Percentiles rank a stretch among this genome's conserved stretches.
Conservation (phyloP, 2,329 filamentous ascomycete species). For the Pestalotiopsis sp. region DNA sequence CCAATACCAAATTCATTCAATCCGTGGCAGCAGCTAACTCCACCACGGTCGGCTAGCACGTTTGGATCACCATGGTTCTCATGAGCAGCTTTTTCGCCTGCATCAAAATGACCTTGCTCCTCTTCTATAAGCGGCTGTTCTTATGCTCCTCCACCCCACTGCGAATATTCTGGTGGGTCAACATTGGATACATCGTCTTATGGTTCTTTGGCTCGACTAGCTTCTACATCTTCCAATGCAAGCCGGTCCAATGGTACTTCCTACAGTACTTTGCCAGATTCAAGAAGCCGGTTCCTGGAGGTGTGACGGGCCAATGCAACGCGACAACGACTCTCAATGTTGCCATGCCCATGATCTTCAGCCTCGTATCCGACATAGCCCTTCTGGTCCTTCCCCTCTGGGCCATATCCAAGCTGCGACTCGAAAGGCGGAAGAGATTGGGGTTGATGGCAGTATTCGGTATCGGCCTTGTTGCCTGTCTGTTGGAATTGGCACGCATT, state of each 20-base stretch:
- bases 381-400: constrained; percentile 25
- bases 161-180: constrained; percentile 28
- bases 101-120: constrained; percentile 30
- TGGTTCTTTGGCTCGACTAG: constrained; percentile 28
- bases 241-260: constrained; percentile 28
- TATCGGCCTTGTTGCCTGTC: constrained; percentile 25
- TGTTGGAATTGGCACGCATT: constrained; percentile 26
- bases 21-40: not conserved
- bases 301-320: constrained; percentile 23
- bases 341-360: constrained; percentile 26
- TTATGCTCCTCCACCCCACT: constrained; percentile 22
- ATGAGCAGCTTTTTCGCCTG: constrained; percentile 27
- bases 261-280: constrained; percentile 23
- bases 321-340: constrained; percentile 26
- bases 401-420: constrained; percentile 25
- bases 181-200: constrained; percentile 25
- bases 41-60: constrained; percentile 20
- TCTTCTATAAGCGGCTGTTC: constrained; percentile 29
- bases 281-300: constrained; percentile 19
- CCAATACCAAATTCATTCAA: not conserved
- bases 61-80: constrained; percentile 31
- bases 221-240: constrained; percentile 29
- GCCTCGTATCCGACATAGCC: constrained; percentile 25
- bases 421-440: constrained; percentile 25
- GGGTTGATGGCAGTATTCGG: constrained; percentile 28